Percentiles rank a stretch among this genome's conserved stretches.
These are phyloP conservation scores for Silene uniflora DNA, from an alignment of 148 eudicot species.

Conservation along the genomic window DNA sequence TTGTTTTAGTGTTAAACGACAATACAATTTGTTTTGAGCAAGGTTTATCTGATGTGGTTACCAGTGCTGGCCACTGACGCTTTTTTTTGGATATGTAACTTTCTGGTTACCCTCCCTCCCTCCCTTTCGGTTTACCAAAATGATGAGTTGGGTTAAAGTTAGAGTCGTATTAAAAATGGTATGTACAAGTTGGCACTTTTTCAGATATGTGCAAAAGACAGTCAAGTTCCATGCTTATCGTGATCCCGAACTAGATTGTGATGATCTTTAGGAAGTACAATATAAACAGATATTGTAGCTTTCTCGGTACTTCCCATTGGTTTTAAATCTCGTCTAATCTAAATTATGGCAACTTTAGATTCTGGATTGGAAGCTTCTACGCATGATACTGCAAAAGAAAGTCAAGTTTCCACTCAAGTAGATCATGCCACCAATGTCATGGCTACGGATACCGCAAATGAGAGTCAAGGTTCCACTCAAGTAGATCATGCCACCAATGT, in stretches of 20 bases:
- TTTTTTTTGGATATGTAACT: not conserved
- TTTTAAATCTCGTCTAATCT: not conserved
- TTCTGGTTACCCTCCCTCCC: not conserved
- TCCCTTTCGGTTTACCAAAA: not conserved
- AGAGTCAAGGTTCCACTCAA: too few species aligned
- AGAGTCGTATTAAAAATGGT: not conserved
- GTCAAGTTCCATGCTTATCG: not conserved
- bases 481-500: too few species aligned
- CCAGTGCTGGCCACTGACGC: not conserved
- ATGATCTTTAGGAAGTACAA: not conserved
- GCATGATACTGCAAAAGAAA: constrained; percentile 16
- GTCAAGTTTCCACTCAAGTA: not conserved
- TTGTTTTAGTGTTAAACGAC: not conserved
- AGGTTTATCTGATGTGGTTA: not conserved
- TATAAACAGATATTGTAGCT: not conserved
- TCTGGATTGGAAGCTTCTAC: constrained; percentile 12
- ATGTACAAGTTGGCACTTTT: not conserved
- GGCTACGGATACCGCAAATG: not conserved
- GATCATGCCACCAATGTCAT: not conserved
- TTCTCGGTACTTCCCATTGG: not conserved
- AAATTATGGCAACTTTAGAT: constrained; percentile 9
- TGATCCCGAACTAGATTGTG: not conserved
- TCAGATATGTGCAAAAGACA: not conserved
- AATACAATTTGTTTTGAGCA: not conserved
- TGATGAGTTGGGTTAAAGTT: too few species aligned